A percentile compares a stretch with the other conserved stretches of the same genome.
These are phyloP conservation scores for Globisporangium ultimum DNA, from an alignment of 352 stramenopile genomes.

Conservation along the genomic window DNA sequence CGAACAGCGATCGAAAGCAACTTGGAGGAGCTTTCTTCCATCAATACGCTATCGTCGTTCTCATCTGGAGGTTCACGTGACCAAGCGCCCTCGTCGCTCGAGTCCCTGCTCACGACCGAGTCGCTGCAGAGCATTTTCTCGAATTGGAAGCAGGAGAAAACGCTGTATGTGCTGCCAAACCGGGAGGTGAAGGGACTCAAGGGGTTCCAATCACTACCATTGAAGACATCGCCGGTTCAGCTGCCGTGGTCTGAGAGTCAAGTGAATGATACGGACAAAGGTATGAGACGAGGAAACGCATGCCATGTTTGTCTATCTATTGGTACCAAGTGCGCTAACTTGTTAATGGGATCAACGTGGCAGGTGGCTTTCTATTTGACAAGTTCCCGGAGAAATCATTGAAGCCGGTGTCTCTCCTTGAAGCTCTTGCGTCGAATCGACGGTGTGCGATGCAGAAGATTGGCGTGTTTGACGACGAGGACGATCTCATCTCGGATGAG, in stretches of 20 bases:
- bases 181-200: constrained; percentile 26
- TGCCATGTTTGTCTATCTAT: too few relatives aligned
- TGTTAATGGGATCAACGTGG: background rate
- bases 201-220: constrained; percentile 48
- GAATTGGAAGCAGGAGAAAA: constrained; percentile 48
- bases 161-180: constrained; percentile 41
- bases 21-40: constrained; percentile 9
- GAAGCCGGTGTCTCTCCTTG: constrained; percentile 34
- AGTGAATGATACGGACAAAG: constrained; percentile 1
- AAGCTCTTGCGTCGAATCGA: constrained; percentile 23
- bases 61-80: background rate
- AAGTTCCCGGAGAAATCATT: constrained; percentile 23
- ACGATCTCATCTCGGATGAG: background rate
- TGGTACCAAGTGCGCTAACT: too few relatives aligned
- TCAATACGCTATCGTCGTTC: background rate
- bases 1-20: constrained; percentile 15
- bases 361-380: constrained; percentile 28
- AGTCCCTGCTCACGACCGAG: constrained; percentile 1
- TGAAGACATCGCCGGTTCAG: constrained; percentile 31
- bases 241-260: constrained; percentile 29
- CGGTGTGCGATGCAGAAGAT: constrained; percentile 1
- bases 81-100: constrained; percentile 1
- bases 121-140: constrained; percentile 32
- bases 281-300: background rate
- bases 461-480: constrained; percentile 10